Conservation (phyloP, 2,329 filamentous ascomycete species). For the Penicillium italicum region DNA sequence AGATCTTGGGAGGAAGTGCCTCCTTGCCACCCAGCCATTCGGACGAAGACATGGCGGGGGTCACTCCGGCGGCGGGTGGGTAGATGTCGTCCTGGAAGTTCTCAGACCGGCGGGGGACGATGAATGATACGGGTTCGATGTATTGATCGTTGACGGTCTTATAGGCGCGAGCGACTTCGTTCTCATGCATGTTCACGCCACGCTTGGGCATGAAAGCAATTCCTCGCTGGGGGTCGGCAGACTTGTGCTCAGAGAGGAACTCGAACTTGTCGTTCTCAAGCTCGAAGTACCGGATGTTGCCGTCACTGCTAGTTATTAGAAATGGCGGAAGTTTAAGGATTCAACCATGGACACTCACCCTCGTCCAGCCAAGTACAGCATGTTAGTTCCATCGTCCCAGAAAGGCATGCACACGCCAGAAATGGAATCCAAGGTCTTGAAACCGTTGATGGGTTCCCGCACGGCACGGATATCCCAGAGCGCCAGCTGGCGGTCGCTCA, state of each 20-base stretch:
- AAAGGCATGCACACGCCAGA: conserved; percentile 99
- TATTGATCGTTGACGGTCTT: conserved; percentile 95
- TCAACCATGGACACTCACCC: conserved; percentile 58
- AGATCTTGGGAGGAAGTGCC: conserved; percentile 82
- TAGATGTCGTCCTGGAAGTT: conserved; percentile 97
- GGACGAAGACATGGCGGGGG: conserved; percentile 71
- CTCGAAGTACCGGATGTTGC: conserved; percentile 98
- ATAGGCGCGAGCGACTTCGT: conserved; percentile 91
- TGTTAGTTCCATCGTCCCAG: conserved; percentile 97
- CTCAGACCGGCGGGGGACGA: conserved; percentile 87
- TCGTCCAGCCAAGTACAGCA: conserved; percentile 93
- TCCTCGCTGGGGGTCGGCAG: conserved; percentile 88
- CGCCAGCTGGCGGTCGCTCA: conserved; percentile 95
- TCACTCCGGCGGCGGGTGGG: conserved; percentile 75
- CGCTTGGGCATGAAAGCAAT: conserved; percentile 92
- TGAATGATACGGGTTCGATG: conserved; percentile 96
- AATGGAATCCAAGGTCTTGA: conserved; percentile 87
- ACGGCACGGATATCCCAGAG: conserved; percentile 88
- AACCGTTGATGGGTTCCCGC: conserved; percentile 79
- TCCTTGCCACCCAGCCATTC: conserved; percentile 89
- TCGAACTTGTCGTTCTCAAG: conserved; percentile 99
- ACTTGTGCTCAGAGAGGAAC: conserved; percentile 95
- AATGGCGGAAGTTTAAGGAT: background rate
- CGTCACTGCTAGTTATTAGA: conserved; percentile 60
- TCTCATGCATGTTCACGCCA: conserved; percentile 93